Evolutionary conservation across 805 yeast species (phyloP).

Genomic region (Lipomyces yamadae): DNA sequence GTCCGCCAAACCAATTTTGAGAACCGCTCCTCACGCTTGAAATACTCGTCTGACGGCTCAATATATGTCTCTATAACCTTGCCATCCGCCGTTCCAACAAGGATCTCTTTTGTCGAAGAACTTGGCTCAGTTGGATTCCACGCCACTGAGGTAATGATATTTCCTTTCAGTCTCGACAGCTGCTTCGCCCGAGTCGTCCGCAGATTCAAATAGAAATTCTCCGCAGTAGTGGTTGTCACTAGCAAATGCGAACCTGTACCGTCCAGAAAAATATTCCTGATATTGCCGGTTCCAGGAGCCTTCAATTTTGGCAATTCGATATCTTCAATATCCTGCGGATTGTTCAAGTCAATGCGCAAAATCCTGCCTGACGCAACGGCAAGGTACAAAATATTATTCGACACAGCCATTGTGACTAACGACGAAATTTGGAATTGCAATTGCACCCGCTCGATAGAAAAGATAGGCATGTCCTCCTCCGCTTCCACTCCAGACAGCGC

Average conservation of each 20-base stretch:
- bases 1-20: constrained; percentile 52
- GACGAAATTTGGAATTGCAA: constrained; percentile 55
- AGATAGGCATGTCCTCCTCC: constrained; percentile 37
- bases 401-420: constrained; percentile 58
- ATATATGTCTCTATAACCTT: constrained; percentile 53
- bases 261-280: constrained; percentile 54
- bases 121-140: constrained; percentile 51
- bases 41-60: constrained; percentile 54
- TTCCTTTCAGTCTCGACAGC: constrained; percentile 55
- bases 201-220: constrained; percentile 56
- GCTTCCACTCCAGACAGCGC: constrained; percentile 23
- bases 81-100: constrained; percentile 58
- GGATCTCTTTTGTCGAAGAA: constrained; percentile 52
- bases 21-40: constrained; percentile 50
- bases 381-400: constrained; percentile 60
- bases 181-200: constrained; percentile 50
- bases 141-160: constrained; percentile 51
- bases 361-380: constrained; percentile 58
- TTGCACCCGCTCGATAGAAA: constrained; percentile 52
- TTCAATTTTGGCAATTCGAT: constrained; percentile 42
- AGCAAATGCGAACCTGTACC: constrained; percentile 59
- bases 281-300: constrained; percentile 41
- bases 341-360: constrained; percentile 67
- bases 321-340: constrained; percentile 62
- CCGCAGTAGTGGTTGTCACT: constrained; percentile 53